Evolutionary conservation across 148 eudicot genomes (phyloP).

Genomic region (Nepenthes mirabilis): DNA sequence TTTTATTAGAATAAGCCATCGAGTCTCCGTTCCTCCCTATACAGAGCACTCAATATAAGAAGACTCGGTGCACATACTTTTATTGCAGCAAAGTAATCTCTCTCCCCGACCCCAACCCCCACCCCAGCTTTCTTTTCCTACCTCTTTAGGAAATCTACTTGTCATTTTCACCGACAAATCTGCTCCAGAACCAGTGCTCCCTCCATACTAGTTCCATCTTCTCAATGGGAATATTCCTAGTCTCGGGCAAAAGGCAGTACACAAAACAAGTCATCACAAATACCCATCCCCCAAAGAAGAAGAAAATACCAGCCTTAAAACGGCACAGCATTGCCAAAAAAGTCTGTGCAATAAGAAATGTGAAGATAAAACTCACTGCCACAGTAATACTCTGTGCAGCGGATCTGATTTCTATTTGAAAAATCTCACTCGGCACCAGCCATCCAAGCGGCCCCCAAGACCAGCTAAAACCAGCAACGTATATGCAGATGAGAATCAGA

Average conservation of each 20-base stretch:
- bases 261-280: slow-evolving; percentile 16
- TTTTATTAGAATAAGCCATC: too few relatives aligned
- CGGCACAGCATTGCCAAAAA: slow-evolving; percentile 23
- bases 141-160: too few relatives aligned
- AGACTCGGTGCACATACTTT: too few relatives aligned
- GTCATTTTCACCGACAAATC: too few relatives aligned
- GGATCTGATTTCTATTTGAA: slow-evolving; percentile 25
- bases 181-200: slow-evolving; percentile 28
- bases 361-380: slow-evolving; percentile 22
- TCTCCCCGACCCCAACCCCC: too few relatives aligned
- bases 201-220: slow-evolving; percentile 24
- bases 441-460: slow-evolving; percentile 33
- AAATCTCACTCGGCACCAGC: slow-evolving; percentile 32
- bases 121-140: too few relatives aligned
- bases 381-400: slow-evolving; percentile 21
- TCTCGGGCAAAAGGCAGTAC: slow-evolving; percentile 26
- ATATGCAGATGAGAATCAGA: slow-evolving; percentile 14
- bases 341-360: slow-evolving; percentile 22
- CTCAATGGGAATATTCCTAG: slow-evolving; percentile 22
- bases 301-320: slow-evolving; percentile 25
- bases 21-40: too few relatives aligned
- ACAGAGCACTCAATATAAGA: too few relatives aligned
- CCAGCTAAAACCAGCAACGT: slow-evolving; percentile 22
- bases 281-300: slow-evolving; percentile 21
- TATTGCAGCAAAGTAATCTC: too few relatives aligned